Evolutionary conservation across 2,329 filamentous ascomycete species (phyloP).

Genomic region (Keithomyces neogunnii): DNA sequence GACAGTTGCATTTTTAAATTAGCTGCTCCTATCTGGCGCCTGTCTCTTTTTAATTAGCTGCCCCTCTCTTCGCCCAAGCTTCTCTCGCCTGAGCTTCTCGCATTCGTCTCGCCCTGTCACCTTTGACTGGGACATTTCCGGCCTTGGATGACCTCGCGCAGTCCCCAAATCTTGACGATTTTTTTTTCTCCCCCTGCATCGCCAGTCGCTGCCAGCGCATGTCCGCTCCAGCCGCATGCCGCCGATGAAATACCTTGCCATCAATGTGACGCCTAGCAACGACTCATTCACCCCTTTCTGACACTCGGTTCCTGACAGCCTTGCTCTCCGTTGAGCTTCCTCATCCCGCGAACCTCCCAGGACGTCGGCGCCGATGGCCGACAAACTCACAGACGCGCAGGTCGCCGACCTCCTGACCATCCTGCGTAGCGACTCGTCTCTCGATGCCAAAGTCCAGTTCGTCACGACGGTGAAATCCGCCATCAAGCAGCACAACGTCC

Average conservation of each 20-base stretch:
- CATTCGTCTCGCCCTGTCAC: no score
- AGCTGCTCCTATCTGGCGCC: conserved; percentile 2
- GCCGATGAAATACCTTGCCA: background rate
- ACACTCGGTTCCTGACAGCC: background rate
- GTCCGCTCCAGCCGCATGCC: background rate
- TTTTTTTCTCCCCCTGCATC: no score
- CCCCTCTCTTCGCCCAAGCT: background rate
- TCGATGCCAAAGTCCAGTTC: conserved; percentile 62
- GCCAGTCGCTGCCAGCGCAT: no score
- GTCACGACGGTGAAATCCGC: conserved; percentile 72
- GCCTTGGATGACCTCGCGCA: no score
- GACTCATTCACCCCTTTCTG: background rate
- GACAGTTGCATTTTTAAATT: background rate
- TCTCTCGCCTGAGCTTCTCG: no score
- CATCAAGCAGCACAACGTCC: conserved; percentile 89
- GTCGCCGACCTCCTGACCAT: conserved; percentile 44
- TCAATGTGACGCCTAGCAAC: background rate
- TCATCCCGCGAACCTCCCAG: conserved; percentile 1
- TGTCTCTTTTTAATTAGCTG: background rate
- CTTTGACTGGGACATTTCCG: no score
- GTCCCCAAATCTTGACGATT: no score
- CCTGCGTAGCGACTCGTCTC: conserved; percentile 52
- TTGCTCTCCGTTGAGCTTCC: background rate
- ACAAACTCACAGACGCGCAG: conserved; percentile 51
- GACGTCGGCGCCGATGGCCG: conserved; percentile 33